phyloP scores from a whole-genome alignment of 352 stramenopile genomes.

The Globisporangium iwayamae region DNA sequence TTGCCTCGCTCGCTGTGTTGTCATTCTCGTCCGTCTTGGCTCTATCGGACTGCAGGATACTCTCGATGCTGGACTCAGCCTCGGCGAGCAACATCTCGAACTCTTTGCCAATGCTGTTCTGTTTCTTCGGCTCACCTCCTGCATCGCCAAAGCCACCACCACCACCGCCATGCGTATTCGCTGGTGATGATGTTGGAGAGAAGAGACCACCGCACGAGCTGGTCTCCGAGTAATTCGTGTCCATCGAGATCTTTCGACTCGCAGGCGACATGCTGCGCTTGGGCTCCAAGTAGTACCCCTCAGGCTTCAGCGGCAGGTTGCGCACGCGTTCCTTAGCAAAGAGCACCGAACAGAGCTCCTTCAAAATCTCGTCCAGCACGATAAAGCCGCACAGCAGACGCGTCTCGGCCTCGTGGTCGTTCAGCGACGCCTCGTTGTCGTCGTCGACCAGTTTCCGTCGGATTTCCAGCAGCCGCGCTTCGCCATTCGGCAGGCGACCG shows the following conservation, averaged over 20 bases:
- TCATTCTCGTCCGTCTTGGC: neutral
- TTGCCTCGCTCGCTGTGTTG: slow-evolving; percentile 8
- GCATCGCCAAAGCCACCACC: neutral
- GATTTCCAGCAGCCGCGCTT: slow-evolving; percentile 40
- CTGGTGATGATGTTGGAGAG: slow-evolving; percentile 8
- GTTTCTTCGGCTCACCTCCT: slow-evolving; percentile 18
- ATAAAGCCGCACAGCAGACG: slow-evolving; percentile 71
- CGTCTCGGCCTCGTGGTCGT: slow-evolving; percentile 63
- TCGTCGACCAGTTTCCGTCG: slow-evolving; percentile 60
- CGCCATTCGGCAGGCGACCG: slow-evolving; percentile 52
- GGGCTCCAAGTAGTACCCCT: slow-evolving; percentile 79
- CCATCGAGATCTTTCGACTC: slow-evolving; percentile 20
- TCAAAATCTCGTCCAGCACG: slow-evolving; percentile 81
- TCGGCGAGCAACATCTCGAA: slow-evolving; percentile 69
- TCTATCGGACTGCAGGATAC: slow-evolving; percentile 17
- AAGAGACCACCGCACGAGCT: slow-evolving; percentile 21
- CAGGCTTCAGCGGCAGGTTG: slow-evolving; percentile 70
- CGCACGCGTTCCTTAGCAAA: slow-evolving; percentile 74
- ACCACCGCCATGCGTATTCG: slow-evolving; percentile 9
- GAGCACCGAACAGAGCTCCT: slow-evolving; percentile 79
- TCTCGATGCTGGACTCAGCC: slow-evolving; percentile 71
- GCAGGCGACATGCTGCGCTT: slow-evolving; percentile 40
- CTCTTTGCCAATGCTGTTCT: slow-evolving; percentile 50
- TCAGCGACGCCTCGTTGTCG: slow-evolving; percentile 57
- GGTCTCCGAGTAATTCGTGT: slow-evolving; percentile 45